Evolutionary conservation across 192 early-diverging fungal genomes (phyloP).

Genomic region (Entomortierella beljakovae): DNA sequence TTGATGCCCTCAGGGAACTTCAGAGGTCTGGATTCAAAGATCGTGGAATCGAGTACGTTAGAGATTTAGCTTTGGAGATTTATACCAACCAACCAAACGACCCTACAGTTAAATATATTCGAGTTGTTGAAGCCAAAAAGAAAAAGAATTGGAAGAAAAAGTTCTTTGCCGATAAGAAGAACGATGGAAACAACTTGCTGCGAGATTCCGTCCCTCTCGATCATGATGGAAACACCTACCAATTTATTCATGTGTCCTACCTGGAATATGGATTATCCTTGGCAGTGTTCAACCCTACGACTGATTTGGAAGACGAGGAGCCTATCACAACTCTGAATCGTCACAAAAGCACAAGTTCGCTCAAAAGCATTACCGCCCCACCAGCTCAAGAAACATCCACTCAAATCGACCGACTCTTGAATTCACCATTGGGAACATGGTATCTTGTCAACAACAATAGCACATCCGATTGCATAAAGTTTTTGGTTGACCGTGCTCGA

Average conservation of each 20-base stretch:
- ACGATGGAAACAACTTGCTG: not conserved
- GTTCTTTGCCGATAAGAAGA: slow-evolving; percentile 4
- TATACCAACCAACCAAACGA: not conserved
- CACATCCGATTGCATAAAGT: not conserved
- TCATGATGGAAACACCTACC: not conserved
- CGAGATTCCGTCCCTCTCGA: not conserved
- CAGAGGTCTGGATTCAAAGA: not conserved
- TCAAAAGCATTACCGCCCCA: not conserved
- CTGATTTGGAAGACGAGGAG: not conserved
- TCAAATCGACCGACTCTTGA: not conserved
- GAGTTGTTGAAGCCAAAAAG: not conserved
- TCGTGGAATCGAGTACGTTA: not conserved
- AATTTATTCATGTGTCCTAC: slow-evolving; percentile 8
- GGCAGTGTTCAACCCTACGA: not conserved
- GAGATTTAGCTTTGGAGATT: slow-evolving; percentile 1
- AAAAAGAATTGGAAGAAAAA: not conserved
- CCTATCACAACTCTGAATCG: no score
- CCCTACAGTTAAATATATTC: not conserved
- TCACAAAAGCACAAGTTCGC: no score
- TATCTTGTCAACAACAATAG: no score
- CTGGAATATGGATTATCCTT: slow-evolving; percentile 10
- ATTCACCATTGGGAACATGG: not conserved
- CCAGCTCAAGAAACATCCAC: not conserved
- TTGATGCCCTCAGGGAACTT: not conserved
- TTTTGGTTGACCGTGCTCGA: not conserved